A percentile compares a stretch with the other conserved stretches of the same genome.
phyloP scores from a whole-genome alignment of 768 basidiomycete genomes.

The Russula vinacea region DNA sequence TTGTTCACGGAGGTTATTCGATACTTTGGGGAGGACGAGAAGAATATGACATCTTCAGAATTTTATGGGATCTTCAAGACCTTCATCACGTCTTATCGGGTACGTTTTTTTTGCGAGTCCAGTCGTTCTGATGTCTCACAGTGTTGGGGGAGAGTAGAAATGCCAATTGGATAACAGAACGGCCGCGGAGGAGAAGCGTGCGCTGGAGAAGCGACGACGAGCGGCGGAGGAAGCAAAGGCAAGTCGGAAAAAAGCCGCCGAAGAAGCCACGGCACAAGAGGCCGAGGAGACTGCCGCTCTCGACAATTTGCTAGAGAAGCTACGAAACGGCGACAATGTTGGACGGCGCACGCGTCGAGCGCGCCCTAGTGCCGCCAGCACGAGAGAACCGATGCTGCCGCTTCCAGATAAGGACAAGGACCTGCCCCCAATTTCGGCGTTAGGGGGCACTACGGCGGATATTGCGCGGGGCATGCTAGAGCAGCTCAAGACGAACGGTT shows the following conservation, averaged over 20 bases:
- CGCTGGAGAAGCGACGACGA: conserved; percentile 65
- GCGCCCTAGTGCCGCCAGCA: conserved; percentile 42
- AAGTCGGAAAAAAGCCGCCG: conserved; percentile 49
- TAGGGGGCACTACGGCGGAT: conserved; percentile 49
- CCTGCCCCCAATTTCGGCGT: conserved; percentile 31
- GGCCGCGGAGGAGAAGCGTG: conserved; percentile 64
- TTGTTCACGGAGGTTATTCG: conserved; percentile 81
- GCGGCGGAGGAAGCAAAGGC: conserved; percentile 61
- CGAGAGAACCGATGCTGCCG: conserved; percentile 35
- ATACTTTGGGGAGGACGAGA: conserved; percentile 93
- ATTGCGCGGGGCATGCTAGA: conserved; percentile 75
- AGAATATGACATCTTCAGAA: conserved; percentile 79
- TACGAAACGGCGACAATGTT: conserved; percentile 66
- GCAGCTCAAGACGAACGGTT: conserved; percentile 67
- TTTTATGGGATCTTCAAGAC: conserved; percentile 98
- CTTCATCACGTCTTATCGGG: conserved; percentile 90
- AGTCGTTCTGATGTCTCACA: conserved; percentile 11
- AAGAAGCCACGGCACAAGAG: conserved; percentile 42
- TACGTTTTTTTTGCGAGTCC: conserved; percentile 35
- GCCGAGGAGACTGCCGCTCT: conserved; percentile 56
- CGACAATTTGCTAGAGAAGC: conserved; percentile 67
- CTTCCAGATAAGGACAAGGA: conserved; percentile 24
- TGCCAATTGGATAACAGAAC: conserved; percentile 79
- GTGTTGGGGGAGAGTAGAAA: conserved; percentile 53
- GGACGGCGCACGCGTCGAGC: conserved; percentile 53